Base-by-base conservation (phyloP, 768 basidiomycete genomes). In the Trametes elegans region DNA sequence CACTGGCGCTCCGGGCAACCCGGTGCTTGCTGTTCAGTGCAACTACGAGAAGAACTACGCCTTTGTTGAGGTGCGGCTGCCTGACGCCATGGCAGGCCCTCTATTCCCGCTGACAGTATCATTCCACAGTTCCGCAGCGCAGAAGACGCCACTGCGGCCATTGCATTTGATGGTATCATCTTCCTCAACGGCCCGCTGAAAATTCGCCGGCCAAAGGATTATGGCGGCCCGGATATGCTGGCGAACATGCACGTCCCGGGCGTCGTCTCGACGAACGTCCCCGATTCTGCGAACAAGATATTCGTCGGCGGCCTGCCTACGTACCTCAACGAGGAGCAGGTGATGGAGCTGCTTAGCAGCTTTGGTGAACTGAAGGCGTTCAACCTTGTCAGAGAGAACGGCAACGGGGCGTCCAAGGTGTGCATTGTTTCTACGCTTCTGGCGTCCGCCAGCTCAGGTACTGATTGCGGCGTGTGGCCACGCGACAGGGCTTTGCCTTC, bases 11-110 rank as follows among this genome's bases (percentile, higher is more conserved):
- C 83, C 90, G 21, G 93, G 92, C 19, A 93, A 93, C 59, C 92
- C 96, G 9, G 93, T 98, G 28, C 79, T 95, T 28, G 88, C 88
- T 18, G 93, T 97, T 5, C 93, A 96, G 66, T 90, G 97, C 75
- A 98, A 98, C 67, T 94, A 94, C 65, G 97, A 98, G 72, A 99
- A 98, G 79, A 94, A 93, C 64, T 99, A 98, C 68, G 97, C 97
- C 1, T 99, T 98, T 68, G 90, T 98, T 48, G 97, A 99, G 79
- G 96, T 96, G 68, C 59, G 79, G 66, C 34, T 66, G 14, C 26
- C 31, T 23, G n/a, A n/a, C 16, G 27, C 18, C 23, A 18, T 40
- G 35, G 39, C 40, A 5, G 28, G 39, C 44, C 31, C 19, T 36
- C 29, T 45, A 10, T 7, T 9, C 18, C 29, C 19, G 46, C 58